Evolutionary conservation across 73 alveolate species (phyloP).

Genomic region (Paramecium caudatum): DNA sequence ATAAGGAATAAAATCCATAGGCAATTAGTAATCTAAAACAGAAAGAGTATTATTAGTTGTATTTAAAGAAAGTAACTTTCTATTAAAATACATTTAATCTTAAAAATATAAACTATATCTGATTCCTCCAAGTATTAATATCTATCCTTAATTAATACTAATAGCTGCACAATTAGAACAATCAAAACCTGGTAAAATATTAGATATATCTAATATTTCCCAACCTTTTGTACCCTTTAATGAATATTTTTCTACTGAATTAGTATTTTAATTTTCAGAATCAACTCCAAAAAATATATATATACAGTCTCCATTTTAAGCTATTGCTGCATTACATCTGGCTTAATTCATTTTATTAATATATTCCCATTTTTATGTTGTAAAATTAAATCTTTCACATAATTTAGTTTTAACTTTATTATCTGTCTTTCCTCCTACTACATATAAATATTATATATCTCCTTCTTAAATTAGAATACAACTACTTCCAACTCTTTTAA

Average conservation of each 20-base stretch:
- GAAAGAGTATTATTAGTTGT: conserved; percentile 7
- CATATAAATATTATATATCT: conserved; percentile 35
- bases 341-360: conserved; percentile 55
- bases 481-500: conserved; percentile 49
- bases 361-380: conserved; percentile 52
- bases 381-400: conserved; percentile 61
- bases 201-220: neutral
- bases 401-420: conserved; percentile 32
- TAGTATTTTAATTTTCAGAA: conserved; percentile 21
- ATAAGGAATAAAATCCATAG: conserved; percentile 52
- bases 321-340: conserved; percentile 12
- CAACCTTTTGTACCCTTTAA: neutral
- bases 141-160: neutral
- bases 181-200: conserved; percentile 62
- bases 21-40: conserved; percentile 30
- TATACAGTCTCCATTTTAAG: neutral
- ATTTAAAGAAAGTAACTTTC: conserved; percentile 24
- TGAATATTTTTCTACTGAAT: conserved; percentile 4
- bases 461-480: neutral
- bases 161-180: conserved; percentile 31
- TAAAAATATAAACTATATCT: conserved; percentile 23
- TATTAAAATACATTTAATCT: conserved; percentile 53
- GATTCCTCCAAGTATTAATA: conserved; percentile 46
- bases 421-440: conserved; percentile 59
- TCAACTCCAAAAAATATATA: conserved; percentile 60